Conservation (phyloP, 1,284 basidiomycete genomes). For the Porodaedalea pini region DNA sequence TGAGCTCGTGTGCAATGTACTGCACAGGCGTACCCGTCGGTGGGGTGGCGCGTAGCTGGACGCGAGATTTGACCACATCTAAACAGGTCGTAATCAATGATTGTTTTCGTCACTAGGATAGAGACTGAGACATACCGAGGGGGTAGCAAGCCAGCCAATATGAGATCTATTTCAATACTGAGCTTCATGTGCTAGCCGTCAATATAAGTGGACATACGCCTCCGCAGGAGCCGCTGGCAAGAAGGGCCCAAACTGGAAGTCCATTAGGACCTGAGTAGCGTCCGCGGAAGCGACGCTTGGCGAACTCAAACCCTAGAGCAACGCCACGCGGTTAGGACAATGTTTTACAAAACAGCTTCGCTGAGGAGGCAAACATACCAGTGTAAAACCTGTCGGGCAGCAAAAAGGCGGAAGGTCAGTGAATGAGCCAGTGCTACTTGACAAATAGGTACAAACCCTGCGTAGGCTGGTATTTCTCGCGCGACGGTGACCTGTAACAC, state of each 20-base stretch:
- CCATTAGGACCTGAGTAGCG: slow-evolving; percentile 49
- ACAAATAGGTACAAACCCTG: slow-evolving; percentile 53
- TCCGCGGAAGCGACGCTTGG: slow-evolving; percentile 73
- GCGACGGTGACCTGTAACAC: slow-evolving; percentile 76
- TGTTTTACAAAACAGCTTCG: neutral
- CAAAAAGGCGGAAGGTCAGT: neutral
- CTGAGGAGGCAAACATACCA: slow-evolving; percentile 39
- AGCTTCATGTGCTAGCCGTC: neutral
- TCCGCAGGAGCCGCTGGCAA: slow-evolving; percentile 84
- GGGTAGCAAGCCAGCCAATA: slow-evolving; percentile 97
- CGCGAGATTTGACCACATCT: slow-evolving; percentile 91
- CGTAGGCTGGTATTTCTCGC: slow-evolving; percentile 93
- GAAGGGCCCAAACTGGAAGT: slow-evolving; percentile 85
- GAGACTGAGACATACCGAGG: slow-evolving; percentile 45
- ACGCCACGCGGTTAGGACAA: neutral
- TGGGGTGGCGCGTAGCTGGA: slow-evolving; percentile 78
- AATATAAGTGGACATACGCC: slow-evolving; percentile 55
- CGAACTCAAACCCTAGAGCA: slow-evolving; percentile 77
- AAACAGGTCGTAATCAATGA: slow-evolving; percentile 3
- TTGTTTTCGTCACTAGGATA: neutral
- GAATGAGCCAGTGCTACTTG: neutral
- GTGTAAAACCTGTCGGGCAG: slow-evolving; percentile 60
- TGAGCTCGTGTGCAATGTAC: slow-evolving; percentile 76
- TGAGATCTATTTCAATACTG: slow-evolving; percentile 51
- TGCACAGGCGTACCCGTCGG: slow-evolving; percentile 76